phyloP scores from a whole-genome alignment of 2,329 filamentous ascomycete genomes.

The Aspergillus calidoustus region DNA sequence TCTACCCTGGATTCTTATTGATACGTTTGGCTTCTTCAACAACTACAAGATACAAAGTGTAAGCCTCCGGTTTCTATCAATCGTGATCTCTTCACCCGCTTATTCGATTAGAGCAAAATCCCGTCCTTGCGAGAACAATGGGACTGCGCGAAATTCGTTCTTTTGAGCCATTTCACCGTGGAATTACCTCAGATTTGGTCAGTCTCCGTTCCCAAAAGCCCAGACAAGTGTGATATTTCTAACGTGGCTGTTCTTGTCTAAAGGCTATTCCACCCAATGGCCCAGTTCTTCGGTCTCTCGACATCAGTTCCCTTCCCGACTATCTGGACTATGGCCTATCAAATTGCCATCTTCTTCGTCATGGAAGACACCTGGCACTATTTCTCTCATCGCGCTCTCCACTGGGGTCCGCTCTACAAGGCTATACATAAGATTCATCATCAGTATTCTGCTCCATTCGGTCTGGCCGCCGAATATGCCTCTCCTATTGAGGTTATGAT shows the following conservation, averaged over 20 bases:
- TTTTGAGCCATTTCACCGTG: slow-evolving; percentile 95
- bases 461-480: slow-evolving; percentile 94
- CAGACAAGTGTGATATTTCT: neutral
- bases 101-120: slow-evolving; percentile 71
- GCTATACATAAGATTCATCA: slow-evolving; percentile 98
- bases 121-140: slow-evolving; percentile 93
- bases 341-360: slow-evolving; percentile 93
- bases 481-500: slow-evolving; percentile 97
- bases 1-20: slow-evolving; percentile 91
- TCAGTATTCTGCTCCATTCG: slow-evolving; percentile 97
- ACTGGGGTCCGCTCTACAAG: slow-evolving; percentile 95
- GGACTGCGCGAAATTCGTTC: slow-evolving; percentile 89
- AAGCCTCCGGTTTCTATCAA: slow-evolving; percentile 39
- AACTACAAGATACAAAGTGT: slow-evolving; percentile 94
- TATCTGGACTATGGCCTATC: slow-evolving; percentile 81
- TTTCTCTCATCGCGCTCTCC: slow-evolving; percentile 89
- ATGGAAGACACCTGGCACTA: slow-evolving; percentile 98
- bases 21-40: slow-evolving; percentile 83
- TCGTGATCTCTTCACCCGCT: too few relatives aligned
- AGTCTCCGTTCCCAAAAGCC: slow-evolving; percentile 17
- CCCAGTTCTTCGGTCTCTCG: slow-evolving; percentile 86
- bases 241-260: neutral
- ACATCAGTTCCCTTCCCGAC: slow-evolving; percentile 90
- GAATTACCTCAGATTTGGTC: slow-evolving; percentile 96
- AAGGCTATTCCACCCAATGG: slow-evolving; percentile 92